Evolutionary conservation across 2,329 filamentous ascomycete genomes (phyloP).

Genomic region (Coniochaeta sp.): DNA sequence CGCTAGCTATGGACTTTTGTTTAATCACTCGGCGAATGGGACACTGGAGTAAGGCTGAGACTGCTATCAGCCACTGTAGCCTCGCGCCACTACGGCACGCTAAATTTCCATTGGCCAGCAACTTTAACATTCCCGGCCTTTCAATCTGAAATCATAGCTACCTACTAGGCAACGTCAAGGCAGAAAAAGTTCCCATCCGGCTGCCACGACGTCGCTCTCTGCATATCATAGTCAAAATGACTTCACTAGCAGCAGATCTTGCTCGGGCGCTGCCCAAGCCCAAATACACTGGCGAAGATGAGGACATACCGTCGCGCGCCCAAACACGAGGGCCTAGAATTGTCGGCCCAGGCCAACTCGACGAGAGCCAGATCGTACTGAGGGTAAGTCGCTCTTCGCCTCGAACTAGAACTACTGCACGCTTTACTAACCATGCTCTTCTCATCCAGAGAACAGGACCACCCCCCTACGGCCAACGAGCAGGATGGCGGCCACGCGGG

Average conservation of each 20-base stretch:
- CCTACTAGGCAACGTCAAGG: neutral
- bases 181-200: neutral
- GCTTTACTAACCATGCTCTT: constrained; percentile 8
- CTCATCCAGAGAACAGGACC: constrained; percentile 62
- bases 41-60: neutral
- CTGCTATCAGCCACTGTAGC: neutral
- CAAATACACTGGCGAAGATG: constrained; percentile 83
- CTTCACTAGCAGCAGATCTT: constrained; percentile 63
- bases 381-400: constrained; percentile 41
- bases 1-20: neutral
- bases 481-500: constrained; percentile 82
- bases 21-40: neutral
- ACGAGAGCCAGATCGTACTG: constrained; percentile 78
- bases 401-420: neutral
- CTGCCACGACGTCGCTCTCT: constrained; percentile 4
- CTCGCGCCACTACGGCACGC: neutral
- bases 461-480: constrained; percentile 78
- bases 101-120: neutral
- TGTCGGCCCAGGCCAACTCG: constrained; percentile 68
- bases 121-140: neutral
- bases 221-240: constrained; percentile 35
- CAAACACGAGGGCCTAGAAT: constrained; percentile 77
- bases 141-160: neutral
- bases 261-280: constrained; percentile 79
- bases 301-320: constrained; percentile 64